A percentile compares a stretch with the other conserved stretches of the same genome.
These are phyloP conservation scores for Arabidopsis thaliana DNA, from an alignment of 345 rosid genomes.

Conservation along the genomic window TAIR10.1 NC_003071.7:13165001-13165500, in stretches of 20 bases:
- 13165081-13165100: background rate
- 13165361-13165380: conserved; percentile 73
- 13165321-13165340: conserved; percentile 86
- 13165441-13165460: conserved; percentile 62
- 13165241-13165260: conserved; percentile 79
- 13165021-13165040: background rate
- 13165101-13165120: background rate
- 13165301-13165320: conserved; percentile 84
- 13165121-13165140: background rate
- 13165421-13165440: conserved; percentile 73
- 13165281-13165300: conserved; percentile 89
- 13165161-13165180: background rate
- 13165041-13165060: background rate
- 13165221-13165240: conserved; percentile 55
- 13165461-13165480: conserved; percentile 77
- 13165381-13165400: conserved; percentile 72
- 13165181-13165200: background rate
- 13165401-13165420: conserved; percentile 94
- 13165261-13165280: conserved; percentile 86
- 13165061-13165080: background rate
- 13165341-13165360: conserved; percentile 68
- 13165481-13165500: conserved; percentile 6
- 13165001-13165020: background rate
- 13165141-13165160: background rate
- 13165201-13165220: background rate